Base-by-base conservation (phyloP, 441 rosid genomes). In the Arabidopsis lyrata region DNA sequence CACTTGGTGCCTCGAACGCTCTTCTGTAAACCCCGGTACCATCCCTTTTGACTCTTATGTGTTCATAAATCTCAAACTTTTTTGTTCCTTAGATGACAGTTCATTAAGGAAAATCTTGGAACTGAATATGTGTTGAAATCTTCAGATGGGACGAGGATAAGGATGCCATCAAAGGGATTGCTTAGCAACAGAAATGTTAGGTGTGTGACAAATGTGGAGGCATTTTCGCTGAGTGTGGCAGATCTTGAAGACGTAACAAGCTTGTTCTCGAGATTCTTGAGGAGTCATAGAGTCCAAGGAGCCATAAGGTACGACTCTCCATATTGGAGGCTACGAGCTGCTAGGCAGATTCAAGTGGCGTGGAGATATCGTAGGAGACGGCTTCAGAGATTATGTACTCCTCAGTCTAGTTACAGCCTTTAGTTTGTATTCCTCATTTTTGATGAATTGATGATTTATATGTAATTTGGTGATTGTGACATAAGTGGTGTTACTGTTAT, bases 221-320 rank as follows among this genome's bases (percentile, higher is more conserved):
- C 97, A 32, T 94, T 94, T 79, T 86, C 94, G 31, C 92, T 92
- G 66, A 79, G 84, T 52, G 97, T 87, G 22, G 86, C 82, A 36
- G 97, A 94, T 77, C 83, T 90, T 24, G 88, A 94, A 91, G 95
- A 90, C 74, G 98, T 91, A 16, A 88, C 92, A 44, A 81, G 89
- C 62, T 76, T 82, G 70, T 90, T 83, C 70, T 73, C 95, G 0
- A 82, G 92, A 86, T 83, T 80, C 82, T 70, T 88, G 65, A 80
- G 91, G 44, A 87, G 80, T 52, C 84, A 85, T 39, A 85, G 90
- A 9, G 91, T 91, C 70, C 93, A 86, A 83, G 88, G 90, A 77
- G 97, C 93, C 59, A 88, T 92, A 79, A 88, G 92, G 86, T 86
- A 93, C 62, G 83, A 84, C 74, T 93, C 91, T 18, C 98, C 91